Conservation (phyloP, 176 grass and related monocot genomes). For the Carex kokanica region DNA sequence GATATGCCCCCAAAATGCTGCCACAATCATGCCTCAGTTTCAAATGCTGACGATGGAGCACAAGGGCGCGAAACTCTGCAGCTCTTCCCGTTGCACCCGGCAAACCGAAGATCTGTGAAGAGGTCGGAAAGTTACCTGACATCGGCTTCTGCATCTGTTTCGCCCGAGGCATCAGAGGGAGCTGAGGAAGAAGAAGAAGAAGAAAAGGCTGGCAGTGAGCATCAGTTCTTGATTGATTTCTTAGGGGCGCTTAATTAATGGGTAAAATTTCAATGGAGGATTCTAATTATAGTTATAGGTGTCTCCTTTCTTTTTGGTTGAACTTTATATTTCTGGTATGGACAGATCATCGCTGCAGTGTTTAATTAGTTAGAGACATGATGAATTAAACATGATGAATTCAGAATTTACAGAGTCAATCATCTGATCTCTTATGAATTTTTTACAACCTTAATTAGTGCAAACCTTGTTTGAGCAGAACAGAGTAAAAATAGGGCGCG, state of each 20-base stretch:
- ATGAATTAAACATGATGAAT: neutral
- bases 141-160: neutral
- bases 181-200: neutral
- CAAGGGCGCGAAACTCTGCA: constrained; percentile 5
- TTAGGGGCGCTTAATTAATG: constrained; percentile 19
- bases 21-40: neutral
- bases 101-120: neutral
- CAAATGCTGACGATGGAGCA: neutral
- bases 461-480: too few relatives aligned
- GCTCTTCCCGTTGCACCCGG: constrained; percentile 20
- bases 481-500: too few relatives aligned
- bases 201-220: neutral
- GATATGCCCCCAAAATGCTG: neutral
- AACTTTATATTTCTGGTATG: neutral
- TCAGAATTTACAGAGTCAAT: neutral
- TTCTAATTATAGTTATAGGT: constrained; percentile 8
- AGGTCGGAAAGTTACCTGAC: neutral
- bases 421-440: too few relatives aligned
- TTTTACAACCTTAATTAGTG: too few relatives aligned
- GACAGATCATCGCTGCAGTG: neutral
- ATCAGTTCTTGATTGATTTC: constrained; percentile 28
- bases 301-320: neutral
- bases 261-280: neutral
- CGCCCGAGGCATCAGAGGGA: neutral
- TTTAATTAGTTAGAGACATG: neutral